phyloP scores from a whole-genome alignment of 768 basidiomycete genomes.

The Auricularia cornea region DNA sequence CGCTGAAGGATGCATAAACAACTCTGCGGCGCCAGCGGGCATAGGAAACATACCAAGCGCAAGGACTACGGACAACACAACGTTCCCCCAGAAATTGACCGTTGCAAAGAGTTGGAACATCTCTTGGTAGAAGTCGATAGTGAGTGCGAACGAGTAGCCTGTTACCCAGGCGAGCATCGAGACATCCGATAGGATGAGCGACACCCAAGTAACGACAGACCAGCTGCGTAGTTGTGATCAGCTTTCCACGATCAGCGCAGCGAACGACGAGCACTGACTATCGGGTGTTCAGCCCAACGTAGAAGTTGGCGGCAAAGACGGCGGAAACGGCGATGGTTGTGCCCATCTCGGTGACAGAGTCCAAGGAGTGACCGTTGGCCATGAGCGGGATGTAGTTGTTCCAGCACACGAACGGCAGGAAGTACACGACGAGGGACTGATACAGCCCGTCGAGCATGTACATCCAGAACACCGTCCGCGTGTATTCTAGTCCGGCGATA shows the following conservation, averaged over 20 bases:
- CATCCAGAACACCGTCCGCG: conserved; percentile 83
- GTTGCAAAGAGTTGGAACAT: conserved; percentile 66
- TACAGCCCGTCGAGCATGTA: conserved; percentile 95
- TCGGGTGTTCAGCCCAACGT: conserved; percentile 83
- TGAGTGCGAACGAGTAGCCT: conserved; percentile 75
- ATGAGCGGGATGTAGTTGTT: conserved; percentile 33
- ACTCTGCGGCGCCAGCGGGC: neutral
- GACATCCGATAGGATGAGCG: conserved; percentile 69
- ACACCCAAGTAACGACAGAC: conserved; percentile 78
- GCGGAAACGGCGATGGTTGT: conserved; percentile 85
- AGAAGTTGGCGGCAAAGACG: conserved; percentile 81
- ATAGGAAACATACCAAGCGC: conserved; percentile 54
- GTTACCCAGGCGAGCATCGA: conserved; percentile 80
- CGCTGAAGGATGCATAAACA: conserved; percentile 30
- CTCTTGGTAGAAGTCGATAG: conserved; percentile 64
- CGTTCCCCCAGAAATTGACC: conserved; percentile 76
- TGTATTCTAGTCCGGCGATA: conserved; percentile 90
- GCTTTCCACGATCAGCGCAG: conserved; percentile 13
- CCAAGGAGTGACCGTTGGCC: conserved; percentile 65
- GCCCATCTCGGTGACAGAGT: conserved; percentile 80
- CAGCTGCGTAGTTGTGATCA: conserved; percentile 38
- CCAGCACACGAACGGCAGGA: conserved; percentile 78
- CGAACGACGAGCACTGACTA: conserved; percentile 53
- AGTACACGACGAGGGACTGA: conserved; percentile 82
- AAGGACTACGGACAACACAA: conserved; percentile 58